Percentiles rank a stretch among this genome's conserved stretches.
phyloP scores from a whole-genome alignment of 345 rosid genomes.

The Eutrema yunnanense region DNA sequence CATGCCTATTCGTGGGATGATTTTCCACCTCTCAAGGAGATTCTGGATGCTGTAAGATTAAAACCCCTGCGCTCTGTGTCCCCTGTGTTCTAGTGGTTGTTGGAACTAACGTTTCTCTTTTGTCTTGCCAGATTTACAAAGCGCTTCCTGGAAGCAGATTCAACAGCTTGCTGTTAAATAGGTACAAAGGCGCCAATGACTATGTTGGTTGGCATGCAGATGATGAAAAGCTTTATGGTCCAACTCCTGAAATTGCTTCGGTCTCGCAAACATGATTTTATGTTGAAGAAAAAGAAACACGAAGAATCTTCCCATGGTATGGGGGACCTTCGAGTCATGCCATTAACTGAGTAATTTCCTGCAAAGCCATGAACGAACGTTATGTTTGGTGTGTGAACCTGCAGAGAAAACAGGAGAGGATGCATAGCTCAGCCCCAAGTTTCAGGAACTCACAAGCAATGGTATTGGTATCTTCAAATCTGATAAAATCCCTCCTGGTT shows the following conservation, averaged over 20 bases:
- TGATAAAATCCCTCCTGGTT: constrained; percentile 47
- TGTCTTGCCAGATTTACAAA: constrained; percentile 49
- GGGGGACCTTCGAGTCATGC: not conserved
- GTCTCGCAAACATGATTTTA: constrained; percentile 82
- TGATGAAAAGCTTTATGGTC: constrained; percentile 74
- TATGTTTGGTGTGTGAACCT: not conserved
- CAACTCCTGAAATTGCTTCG: constrained; percentile 70
- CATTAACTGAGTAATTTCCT: not conserved
- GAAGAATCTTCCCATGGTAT: constrained; percentile 45
- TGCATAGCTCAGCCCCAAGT: constrained; percentile 36
- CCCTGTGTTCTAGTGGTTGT: not conserved
- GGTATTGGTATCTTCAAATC: constrained; percentile 53
- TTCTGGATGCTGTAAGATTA: constrained; percentile 53
- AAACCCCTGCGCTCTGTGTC: too few species aligned
- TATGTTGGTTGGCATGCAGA: constrained; percentile 91
- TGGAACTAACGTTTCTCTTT: not conserved
- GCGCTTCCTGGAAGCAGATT: constrained; percentile 37
- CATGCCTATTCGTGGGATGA: constrained; percentile 74
- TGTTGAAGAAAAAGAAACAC: constrained; percentile 64
- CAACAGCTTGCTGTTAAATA: constrained; percentile 31
- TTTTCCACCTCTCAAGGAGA: constrained; percentile 73
- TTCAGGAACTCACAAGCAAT: constrained; percentile 61
- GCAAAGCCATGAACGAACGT: not conserved
- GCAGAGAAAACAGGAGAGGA: constrained; percentile 34
- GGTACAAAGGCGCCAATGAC: constrained; percentile 70